Percentiles rank a stretch among this genome's conserved stretches.
These are phyloP conservation scores for Trypanosoma congolense DNA, from an alignment of 208 protist species.

Conservation along the genomic window DNA sequence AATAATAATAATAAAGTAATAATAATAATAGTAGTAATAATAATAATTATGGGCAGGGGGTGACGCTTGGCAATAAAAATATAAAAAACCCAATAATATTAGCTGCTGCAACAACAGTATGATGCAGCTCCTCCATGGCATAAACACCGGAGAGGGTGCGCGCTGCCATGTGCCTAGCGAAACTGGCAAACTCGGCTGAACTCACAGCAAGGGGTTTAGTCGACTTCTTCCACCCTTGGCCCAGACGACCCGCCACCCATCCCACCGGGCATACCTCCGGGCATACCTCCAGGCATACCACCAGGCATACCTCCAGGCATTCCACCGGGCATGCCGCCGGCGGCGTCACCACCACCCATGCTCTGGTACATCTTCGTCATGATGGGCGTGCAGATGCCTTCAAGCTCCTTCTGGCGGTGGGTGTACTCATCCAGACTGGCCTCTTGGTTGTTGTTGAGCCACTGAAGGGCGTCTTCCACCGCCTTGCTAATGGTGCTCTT, in stretches of 20 bases:
- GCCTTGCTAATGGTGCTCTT: constrained; percentile 65
- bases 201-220: constrained; percentile 20
- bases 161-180: background rate
- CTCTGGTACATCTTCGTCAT: constrained; percentile 89
- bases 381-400: constrained; percentile 72
- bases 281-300: constrained; percentile 70
- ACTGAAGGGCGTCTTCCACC: constrained; percentile 72
- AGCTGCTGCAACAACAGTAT: background rate
- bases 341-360: constrained; percentile 25
- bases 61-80: too few species aligned
- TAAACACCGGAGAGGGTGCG: too few species aligned
- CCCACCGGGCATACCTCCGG: constrained; percentile 34
- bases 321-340: constrained; percentile 30
- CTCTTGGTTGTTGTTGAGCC: constrained; percentile 84
- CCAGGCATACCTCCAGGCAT: constrained; percentile 33
- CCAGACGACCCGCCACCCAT: constrained; percentile 21
- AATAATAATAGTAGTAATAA: constrained; percentile 6
- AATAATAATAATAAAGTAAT: constrained; percentile 3
- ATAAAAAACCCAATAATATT: background rate
- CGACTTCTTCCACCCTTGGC: constrained; percentile 46
- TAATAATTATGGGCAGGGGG: too few species aligned
- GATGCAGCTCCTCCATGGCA: too few species aligned
- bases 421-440: constrained; percentile 58
- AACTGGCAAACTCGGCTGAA: background rate
- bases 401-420: constrained; percentile 38